Conservation (phyloP, 129 eudicot genomes). For the Flaveria ramosissima region DNA sequence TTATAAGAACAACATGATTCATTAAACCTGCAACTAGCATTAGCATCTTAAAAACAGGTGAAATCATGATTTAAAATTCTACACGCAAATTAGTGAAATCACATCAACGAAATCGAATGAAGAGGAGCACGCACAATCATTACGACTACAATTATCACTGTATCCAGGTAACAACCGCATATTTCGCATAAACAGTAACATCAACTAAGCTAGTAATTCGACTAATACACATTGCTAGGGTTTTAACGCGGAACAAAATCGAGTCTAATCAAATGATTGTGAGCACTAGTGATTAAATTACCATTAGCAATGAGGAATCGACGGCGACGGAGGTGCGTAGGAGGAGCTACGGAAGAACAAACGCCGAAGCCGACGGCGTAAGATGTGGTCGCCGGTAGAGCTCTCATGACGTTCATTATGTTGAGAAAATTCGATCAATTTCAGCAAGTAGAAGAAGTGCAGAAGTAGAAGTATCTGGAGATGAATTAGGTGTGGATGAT, state of each 20-base stretch:
- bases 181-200: background rate
- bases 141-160: background rate
- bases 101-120: background rate
- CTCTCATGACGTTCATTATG: slow-evolving; percentile 25
- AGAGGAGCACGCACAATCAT: background rate
- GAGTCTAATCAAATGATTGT: background rate
- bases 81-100: background rate
- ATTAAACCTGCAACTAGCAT: background rate
- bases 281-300: background rate
- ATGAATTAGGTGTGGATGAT: slow-evolving; percentile 15
- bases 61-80: background rate
- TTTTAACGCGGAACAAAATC: background rate
- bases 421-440: background rate
- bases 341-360: slow-evolving; percentile 25
- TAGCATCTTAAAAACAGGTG: background rate
- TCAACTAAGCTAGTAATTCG: background rate
- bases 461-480: slow-evolving; percentile 12
- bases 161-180: background rate
- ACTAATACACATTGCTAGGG: slow-evolving; percentile 11
- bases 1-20: background rate
- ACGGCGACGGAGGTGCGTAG: slow-evolving; percentile 27
- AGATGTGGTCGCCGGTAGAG: slow-evolving; percentile 42
- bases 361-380: slow-evolving; percentile 37
- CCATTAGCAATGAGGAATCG: slow-evolving; percentile 25
- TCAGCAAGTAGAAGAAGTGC: background rate